Base-by-base conservation (phyloP, 2,329 filamentous ascomycete species). In the Penicillium corylophilum region DNA sequence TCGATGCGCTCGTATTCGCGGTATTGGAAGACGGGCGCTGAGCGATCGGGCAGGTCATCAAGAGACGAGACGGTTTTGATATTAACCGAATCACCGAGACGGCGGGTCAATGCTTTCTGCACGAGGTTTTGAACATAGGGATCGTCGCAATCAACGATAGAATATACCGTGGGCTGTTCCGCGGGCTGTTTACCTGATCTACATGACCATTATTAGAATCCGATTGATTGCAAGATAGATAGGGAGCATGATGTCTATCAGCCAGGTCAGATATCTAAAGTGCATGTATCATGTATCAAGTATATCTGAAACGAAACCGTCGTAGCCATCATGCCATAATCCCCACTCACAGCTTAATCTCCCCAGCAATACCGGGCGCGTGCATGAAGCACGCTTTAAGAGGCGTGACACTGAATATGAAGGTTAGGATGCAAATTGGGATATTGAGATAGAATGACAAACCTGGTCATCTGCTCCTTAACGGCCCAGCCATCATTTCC, bases 401-500 rank as follows among this genome's bases (percentile, higher is more conserved):
- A 13, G 93, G 90, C 4, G 94, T 96, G 50, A 99, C 85, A 71
- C 91, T 95, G 65, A 16, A 16, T 23, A 31, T 26, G 15, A 46
- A 36, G 12, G 36, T 47, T 42, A 36, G 23, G 15, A 36, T 43
- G 8, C 29, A 26, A 28, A 29, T 28, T 5, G 6, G 1, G 16
- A 24, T 2, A 22, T 52, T 20, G 18, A 20, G 16, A 26, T 15
- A 20, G 24, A n/a, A 44, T 13, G 44, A 51, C 61, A 64, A 74
- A 90, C 89, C 89, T 94, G 12, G 93, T 95, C 71, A 87, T 84
- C 24, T 90, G 90, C 68, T 95, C 86, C 69, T 88, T 88, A 22
- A 99, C 89, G 31, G 87, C 87, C 90, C 93, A 96, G 5, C 93
- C 94, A 72, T 99, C 94, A 67, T 90, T 95, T 3, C 91, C 91